Conservation (phyloP, 108 stramenopile species). For the Skeletonema potamos region DNA sequence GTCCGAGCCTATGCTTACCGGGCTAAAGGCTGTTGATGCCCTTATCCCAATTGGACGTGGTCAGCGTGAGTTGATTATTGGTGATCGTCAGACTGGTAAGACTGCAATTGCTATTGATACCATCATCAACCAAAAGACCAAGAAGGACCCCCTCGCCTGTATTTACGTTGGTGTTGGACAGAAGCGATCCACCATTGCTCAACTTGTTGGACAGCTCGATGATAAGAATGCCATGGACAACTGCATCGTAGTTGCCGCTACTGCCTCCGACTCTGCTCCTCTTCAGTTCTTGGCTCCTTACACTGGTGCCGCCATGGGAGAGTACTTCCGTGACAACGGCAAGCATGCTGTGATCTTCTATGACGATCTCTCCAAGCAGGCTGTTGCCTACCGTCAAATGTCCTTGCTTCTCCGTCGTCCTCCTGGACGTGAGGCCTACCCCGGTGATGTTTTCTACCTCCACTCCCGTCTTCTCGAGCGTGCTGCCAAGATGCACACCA, state of each 20-base stretch:
- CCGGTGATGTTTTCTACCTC: slow-evolving; percentile 99
- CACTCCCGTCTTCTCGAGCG: slow-evolving; percentile 99
- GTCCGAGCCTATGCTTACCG: slow-evolving; percentile 99
- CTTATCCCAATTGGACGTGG: slow-evolving; percentile 99
- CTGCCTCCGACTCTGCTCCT: slow-evolving; percentile 99
- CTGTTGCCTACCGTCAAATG: slow-evolving; percentile 99
- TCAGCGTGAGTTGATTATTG: slow-evolving; percentile 97
- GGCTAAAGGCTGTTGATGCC: slow-evolving; percentile 99
- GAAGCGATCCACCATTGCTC: slow-evolving; percentile 99
- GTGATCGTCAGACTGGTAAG: slow-evolving; percentile 99
- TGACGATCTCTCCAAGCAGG: slow-evolving; percentile 99
- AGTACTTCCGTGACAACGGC: slow-evolving; percentile 99
- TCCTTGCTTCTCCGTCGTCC: slow-evolving; percentile 99
- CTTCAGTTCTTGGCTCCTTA: slow-evolving; percentile 99
- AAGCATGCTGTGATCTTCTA: slow-evolving; percentile 99
- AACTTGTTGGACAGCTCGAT: slow-evolving; percentile 98
- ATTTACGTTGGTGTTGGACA: slow-evolving; percentile 99
- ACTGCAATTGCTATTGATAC: slow-evolving; percentile 99
- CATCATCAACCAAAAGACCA: slow-evolving; percentile 99
- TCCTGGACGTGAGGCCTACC: slow-evolving; percentile 99
- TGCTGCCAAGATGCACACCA: slow-evolving; percentile 99
- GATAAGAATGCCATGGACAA: slow-evolving; percentile 96
- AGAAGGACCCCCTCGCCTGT: slow-evolving; percentile 97
- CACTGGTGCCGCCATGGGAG: slow-evolving; percentile 99
- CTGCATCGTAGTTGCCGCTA: slow-evolving; percentile 99